Percentiles rank a stretch among this genome's conserved stretches.
Conservation (phyloP, 1,139 yeast species). For the Suhomyces atakaporum region DNA sequence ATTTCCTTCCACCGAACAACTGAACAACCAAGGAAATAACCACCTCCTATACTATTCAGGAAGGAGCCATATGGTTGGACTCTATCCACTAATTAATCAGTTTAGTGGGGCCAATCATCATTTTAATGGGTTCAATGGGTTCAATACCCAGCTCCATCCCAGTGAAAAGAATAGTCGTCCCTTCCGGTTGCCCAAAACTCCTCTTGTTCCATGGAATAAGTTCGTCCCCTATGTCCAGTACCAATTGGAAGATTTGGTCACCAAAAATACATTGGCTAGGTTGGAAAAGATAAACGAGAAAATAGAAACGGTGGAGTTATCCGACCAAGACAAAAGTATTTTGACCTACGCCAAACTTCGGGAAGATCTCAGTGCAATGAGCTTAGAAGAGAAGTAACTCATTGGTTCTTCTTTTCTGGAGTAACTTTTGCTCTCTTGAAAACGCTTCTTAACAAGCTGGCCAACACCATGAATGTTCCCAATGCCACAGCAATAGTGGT, state of each 20-base stretch:
- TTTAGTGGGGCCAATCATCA: too few species aligned
- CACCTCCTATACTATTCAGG: too few species aligned
- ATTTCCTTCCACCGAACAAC: too few species aligned
- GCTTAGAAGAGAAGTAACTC: conserved; percentile 1
- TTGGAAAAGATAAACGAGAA: background rate
- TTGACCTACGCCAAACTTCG: background rate
- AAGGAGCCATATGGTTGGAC: too few species aligned
- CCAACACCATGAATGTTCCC: conserved; percentile 14
- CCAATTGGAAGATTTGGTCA: background rate
- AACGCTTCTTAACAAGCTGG: conserved; percentile 7
- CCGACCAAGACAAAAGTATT: background rate
- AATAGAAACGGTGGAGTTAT: background rate
- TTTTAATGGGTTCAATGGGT: too few species aligned
- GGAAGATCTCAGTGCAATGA: background rate
- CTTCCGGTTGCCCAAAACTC: background rate
- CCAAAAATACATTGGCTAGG: background rate
- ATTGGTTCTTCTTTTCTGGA: conserved; percentile 9
- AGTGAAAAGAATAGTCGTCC: too few species aligned
- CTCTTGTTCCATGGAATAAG: background rate
- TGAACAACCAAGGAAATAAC: too few species aligned
- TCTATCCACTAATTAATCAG: too few species aligned
- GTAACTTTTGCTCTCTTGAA: conserved; percentile 3
- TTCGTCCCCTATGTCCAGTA: background rate
- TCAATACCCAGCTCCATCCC: too few species aligned
- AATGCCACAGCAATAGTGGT: conserved; percentile 18